phyloP scores from a whole-genome alignment of 768 basidiomycete genomes.

The Trametes villosa region DNA sequence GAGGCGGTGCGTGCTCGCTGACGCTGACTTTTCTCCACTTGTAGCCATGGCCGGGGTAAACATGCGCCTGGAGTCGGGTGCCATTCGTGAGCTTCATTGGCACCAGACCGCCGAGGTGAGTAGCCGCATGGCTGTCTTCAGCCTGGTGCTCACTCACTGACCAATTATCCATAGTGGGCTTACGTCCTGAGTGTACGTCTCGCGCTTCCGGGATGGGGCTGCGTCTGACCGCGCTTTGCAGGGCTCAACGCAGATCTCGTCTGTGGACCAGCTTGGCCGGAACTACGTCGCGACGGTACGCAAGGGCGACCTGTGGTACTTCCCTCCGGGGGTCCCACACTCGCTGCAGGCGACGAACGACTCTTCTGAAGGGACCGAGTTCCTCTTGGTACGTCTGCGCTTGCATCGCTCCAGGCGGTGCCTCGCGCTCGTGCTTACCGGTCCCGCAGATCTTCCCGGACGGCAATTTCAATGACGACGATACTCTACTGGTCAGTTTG shows the following conservation, averaged over 20 bases:
- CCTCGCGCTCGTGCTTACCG: background rate
- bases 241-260: slow-evolving; percentile 53
- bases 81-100: slow-evolving; percentile 44
- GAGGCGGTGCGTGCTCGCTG: too few species aligned
- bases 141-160: background rate
- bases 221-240: too few species aligned
- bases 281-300: slow-evolving; percentile 55
- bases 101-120: slow-evolving; percentile 37
- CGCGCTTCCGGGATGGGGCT: too few species aligned
- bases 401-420: too few species aligned
- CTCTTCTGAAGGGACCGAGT: slow-evolving; percentile 52
- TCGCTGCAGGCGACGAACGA: slow-evolving; percentile 55
- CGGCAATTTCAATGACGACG: slow-evolving; percentile 56
- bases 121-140: background rate
- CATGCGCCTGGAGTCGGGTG: slow-evolving; percentile 43
- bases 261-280: slow-evolving; percentile 51
- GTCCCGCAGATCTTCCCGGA: slow-evolving; percentile 50
- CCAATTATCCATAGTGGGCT: slow-evolving; percentile 32
- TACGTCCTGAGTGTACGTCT: slow-evolving; percentile 37
- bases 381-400: slow-evolving; percentile 58
- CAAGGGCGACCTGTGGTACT: slow-evolving; percentile 59
- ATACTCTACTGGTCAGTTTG: slow-evolving; percentile 53
- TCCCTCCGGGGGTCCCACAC: slow-evolving; percentile 60
- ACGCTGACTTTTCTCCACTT: background rate
- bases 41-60: slow-evolving; percentile 38